A percentile compares a stretch with the other conserved stretches of the same genome.
Evolutionary conservation across 495 filamentous ascomycete genomes (phyloP).

Genomic region (Umbilicaria muhlenbergii): DNA sequence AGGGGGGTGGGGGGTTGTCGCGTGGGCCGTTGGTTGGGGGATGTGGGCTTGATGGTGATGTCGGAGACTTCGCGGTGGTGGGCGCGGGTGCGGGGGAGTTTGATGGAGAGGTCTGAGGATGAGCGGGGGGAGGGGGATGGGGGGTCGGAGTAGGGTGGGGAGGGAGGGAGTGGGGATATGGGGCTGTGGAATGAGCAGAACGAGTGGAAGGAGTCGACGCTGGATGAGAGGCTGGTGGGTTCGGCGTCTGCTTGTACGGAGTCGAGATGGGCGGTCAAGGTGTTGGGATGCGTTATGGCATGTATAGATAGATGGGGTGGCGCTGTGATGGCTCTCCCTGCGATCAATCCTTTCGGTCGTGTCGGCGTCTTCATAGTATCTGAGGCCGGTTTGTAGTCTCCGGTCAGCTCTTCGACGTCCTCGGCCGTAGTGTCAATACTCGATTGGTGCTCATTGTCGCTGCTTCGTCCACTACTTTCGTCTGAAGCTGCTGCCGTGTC

Average conservation of each 20-base stretch:
- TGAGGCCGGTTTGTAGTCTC: conserved; percentile 13
- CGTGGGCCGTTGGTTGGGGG: background rate
- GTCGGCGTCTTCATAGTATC: conserved; percentile 9
- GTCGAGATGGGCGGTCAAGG: background rate
- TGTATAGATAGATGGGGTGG: conserved; percentile 29
- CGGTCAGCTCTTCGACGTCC: conserved; percentile 13
- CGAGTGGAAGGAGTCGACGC: conserved; percentile 46
- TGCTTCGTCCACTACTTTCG: conserved; percentile 22
- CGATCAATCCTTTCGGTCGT: conserved; percentile 11
- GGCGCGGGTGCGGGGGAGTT: conserved; percentile 5
- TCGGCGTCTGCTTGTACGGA: conserved; percentile 17
- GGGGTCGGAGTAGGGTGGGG: conserved; percentile 28
- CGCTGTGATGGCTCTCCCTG: conserved; percentile 27
- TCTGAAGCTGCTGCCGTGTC: conserved; percentile 15
- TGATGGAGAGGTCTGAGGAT: background rate
- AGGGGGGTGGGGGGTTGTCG: background rate
- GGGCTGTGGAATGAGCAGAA: conserved; percentile 45
- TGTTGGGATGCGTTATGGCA: conserved; percentile 16
- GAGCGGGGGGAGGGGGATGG: conserved; percentile 21
- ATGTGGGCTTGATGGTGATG: conserved; percentile 25
- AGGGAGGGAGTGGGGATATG: conserved; percentile 28
- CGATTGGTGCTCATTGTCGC: conserved; percentile 10
- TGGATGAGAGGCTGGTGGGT: conserved; percentile 33
- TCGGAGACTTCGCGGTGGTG: conserved; percentile 25
- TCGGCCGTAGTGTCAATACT: conserved; percentile 24